These are phyloP conservation scores for Sphaerulina vaccinii DNA, from an alignment of 2,329 filamentous ascomycete species.

Conservation along the genomic window DNA sequence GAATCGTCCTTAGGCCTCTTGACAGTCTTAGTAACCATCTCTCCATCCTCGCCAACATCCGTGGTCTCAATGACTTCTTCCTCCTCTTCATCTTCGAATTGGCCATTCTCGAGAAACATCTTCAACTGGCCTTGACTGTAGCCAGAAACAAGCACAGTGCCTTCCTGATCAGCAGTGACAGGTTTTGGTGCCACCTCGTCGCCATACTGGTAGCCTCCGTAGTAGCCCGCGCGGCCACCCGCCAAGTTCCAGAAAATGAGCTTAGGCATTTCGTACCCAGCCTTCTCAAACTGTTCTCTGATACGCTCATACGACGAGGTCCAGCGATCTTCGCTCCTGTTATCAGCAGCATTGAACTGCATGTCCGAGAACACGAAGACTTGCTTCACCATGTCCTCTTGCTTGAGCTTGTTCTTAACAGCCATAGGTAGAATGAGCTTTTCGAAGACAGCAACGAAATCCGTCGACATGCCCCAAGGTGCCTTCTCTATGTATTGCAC, in stretches of 20 bases:
- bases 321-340: constrained; percentile 36
- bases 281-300: constrained; percentile 44
- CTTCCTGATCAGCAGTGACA: constrained; percentile 45
- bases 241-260: constrained; percentile 63
- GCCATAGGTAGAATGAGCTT: constrained; percentile 57
- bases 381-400: constrained; percentile 61
- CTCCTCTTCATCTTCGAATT: constrained; percentile 44
- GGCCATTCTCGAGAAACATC: constrained; percentile 54
- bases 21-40: constrained; percentile 26
- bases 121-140: constrained; percentile 60
- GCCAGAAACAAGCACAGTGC: constrained; percentile 54
- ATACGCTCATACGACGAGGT: constrained; percentile 53
- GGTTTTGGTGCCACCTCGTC: constrained; percentile 48
- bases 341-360: constrained; percentile 55
- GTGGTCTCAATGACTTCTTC: constrained; percentile 38
- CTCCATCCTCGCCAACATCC: constrained; percentile 1
- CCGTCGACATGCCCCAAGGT: constrained; percentile 48
- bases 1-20: constrained; percentile 45
- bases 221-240: constrained; percentile 37
- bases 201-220: constrained; percentile 2
- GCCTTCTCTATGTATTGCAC: constrained; percentile 34
- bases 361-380: constrained; percentile 63
- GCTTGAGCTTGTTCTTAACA: constrained; percentile 48
- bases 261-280: constrained; percentile 59
- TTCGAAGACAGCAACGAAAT: constrained; percentile 57